Evolutionary conservation across 2,329 filamentous ascomycete genomes (phyloP).

Genomic region (Beauveria pseudobassiana): DNA sequence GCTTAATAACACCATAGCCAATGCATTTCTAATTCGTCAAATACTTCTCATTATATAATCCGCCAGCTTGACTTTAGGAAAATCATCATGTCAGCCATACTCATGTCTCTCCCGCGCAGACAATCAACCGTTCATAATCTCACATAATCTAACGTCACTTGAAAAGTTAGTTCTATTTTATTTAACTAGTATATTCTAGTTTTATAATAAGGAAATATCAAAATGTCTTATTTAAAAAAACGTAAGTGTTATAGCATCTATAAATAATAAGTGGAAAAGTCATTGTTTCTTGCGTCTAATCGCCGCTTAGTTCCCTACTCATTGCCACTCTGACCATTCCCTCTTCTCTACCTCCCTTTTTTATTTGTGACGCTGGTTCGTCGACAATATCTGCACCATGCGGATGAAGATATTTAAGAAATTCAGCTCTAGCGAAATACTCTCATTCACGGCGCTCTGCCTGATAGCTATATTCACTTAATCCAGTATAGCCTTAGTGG

Average conservation of each 20-base stretch:
- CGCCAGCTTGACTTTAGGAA: background rate
- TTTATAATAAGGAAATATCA: constrained; percentile 8
- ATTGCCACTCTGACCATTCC: background rate
- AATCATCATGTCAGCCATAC: too few species aligned
- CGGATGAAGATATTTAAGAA: constrained; percentile 98
- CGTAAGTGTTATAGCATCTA: background rate
- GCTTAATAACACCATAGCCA: background rate
- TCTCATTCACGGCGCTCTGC: constrained; percentile 67
- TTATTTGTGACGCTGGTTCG: constrained; percentile 54
- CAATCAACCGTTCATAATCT: background rate
- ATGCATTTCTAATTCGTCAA: background rate
- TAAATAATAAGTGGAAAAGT: constrained; percentile 13
- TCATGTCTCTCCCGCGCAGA: too few species aligned
- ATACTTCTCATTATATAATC: background rate
- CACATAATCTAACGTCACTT: background rate
- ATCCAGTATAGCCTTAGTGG: too few species aligned
- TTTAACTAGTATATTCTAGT: constrained; percentile 1
- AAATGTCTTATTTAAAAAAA: constrained; percentile 1
- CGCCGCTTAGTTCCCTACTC: background rate
- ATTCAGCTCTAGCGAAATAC: constrained; percentile 86
- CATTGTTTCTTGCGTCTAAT: background rate
- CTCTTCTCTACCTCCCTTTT: background rate
- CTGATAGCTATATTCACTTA: too few species aligned
- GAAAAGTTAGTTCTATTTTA: constrained; percentile 5
- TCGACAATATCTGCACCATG: constrained; percentile 81